Evolutionary conservation across 257 asterid genomes (phyloP).

Genomic region (Solanum habrochaites): DNA sequence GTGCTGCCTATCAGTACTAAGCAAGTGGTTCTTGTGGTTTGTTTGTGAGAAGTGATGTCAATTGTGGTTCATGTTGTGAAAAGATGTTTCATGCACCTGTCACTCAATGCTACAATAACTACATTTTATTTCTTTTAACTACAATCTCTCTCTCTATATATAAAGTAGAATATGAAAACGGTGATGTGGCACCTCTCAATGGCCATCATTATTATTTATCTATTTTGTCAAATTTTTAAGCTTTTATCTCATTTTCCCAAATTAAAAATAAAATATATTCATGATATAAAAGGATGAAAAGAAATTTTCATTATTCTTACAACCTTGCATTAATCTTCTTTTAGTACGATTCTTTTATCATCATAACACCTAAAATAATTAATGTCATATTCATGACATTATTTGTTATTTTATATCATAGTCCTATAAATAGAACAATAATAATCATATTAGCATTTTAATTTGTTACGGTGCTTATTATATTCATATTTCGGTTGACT

Average conservation of each 20-base stretch:
- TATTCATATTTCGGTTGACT: background rate
- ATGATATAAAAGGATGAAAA: too few relatives aligned
- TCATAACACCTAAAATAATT: background rate
- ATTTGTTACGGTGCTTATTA: background rate
- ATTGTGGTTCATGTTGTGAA: background rate
- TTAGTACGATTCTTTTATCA: background rate
- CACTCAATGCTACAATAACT: background rate
- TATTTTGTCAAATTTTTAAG: background rate
- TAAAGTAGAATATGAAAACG: background rate
- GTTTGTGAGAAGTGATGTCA: background rate
- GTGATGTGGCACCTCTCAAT: background rate
- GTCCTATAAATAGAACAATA: background rate
- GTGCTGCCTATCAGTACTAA: background rate
- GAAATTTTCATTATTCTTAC: background rate
- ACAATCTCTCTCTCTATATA: background rate
- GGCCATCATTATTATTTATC: background rate
- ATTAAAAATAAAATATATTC: background rate
- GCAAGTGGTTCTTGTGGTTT: background rate
- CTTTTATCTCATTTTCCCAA: background rate
- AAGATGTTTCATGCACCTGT: background rate
- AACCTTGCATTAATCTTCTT: background rate
- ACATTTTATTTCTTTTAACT: background rate
- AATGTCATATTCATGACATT: background rate
- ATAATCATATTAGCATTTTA: background rate
- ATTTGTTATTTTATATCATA: background rate